Evolutionary conservation across 345 rosid species (phyloP), one percentile per base, ranked within the genome.

Genomic region (Limnanthes douglasii): DNA sequence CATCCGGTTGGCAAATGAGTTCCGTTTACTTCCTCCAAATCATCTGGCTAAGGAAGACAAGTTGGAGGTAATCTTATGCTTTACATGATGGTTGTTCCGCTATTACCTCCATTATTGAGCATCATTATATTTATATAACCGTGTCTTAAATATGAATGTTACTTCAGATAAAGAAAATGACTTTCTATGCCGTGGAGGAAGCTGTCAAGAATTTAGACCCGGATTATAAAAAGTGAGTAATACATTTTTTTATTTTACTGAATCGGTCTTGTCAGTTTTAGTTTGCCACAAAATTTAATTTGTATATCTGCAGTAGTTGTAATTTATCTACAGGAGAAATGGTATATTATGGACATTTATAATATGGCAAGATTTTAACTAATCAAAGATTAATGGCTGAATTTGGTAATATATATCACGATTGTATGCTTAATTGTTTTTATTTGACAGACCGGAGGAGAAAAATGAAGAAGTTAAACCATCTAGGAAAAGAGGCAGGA

Each of bases 1-100:
- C 36, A 55, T 72, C 28, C 62, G 59, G 4, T 58, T 76, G 18
- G 69, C 78, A 0, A 59, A 76, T 20, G 78, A 69, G 50, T 76
- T 61, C 27, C 70, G 86, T 19, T 37, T 52, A 22, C 78, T 76
- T 40, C 86, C 86, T 0, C 60, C 50, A 6, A 54, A 59, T 37
- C 86, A 76, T 26, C 49, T 29, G 32, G 62, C 75, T 0, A 69
- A 68, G 46, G 86, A 76, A 31, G 81, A 72, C 49, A 76, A 76
- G 51, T 57, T 76, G 11, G 72, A 61, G 75, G 86, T 72, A 33
- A 8, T 5, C 27, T 9, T 34, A n/a, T 39, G 18, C 16, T 16
- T 14, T 0, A 4, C 34, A 39, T 8, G 0, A 3, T 3, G 27
- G 7, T 18, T 34, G 6, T n/a, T n/a, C n/a, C n/a, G 6, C 36